Evolutionary conservation across 2,329 filamentous ascomycete genomes (phyloP), one percentile per base, ranked within the genome.

Genomic region (Fusarium torulosum): DNA sequence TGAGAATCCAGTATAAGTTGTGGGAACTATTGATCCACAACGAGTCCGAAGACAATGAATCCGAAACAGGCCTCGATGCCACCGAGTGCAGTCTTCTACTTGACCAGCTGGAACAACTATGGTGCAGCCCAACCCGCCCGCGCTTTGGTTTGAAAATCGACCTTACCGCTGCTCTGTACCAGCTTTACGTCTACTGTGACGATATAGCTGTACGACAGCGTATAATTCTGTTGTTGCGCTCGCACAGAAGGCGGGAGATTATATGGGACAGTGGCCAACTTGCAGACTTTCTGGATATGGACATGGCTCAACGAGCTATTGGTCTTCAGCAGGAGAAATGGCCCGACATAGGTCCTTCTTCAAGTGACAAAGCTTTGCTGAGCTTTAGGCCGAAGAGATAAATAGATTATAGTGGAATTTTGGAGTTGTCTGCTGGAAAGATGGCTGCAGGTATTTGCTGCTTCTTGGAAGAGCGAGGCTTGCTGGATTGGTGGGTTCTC

Each of bases 331-430:
- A 21, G 5, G 55, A 60, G 2, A 7, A 45, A 23, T 60, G 58
- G 58, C 58, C 40, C 1, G 58, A 60, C 6, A 60, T 60, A 29
- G 58, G 58, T 11, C 58, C 58, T 9, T 60, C 58, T 0, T n/a
- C 23, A 7, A 31, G 27, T 13, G 45, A 60, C 0, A 40, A 56
- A 0, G 58, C 58, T 4, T 17, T 60, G 7, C 3, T 60, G 21
- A 55, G 53, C 6, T 59, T 60, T 5, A 43, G 55, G 2, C 55
- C 40, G 2, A 60, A 52, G 11, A 10, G 10, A 9, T 59, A 45
- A 9, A 4, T 9, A 3, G 3, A 0, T 13, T 11, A 15, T 15
- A 1, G 9, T 14, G 7, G 20, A 3, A 9, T n/a, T 7, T 19
- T 5, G 2, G 1, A 2, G 4, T 29, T 6, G 3, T 4, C 4